A percentile compares a stretch with the other conserved stretches of the same genome.
Conservation (phyloP, 495 filamentous ascomycete species). For the Tuber indicum region DNA sequence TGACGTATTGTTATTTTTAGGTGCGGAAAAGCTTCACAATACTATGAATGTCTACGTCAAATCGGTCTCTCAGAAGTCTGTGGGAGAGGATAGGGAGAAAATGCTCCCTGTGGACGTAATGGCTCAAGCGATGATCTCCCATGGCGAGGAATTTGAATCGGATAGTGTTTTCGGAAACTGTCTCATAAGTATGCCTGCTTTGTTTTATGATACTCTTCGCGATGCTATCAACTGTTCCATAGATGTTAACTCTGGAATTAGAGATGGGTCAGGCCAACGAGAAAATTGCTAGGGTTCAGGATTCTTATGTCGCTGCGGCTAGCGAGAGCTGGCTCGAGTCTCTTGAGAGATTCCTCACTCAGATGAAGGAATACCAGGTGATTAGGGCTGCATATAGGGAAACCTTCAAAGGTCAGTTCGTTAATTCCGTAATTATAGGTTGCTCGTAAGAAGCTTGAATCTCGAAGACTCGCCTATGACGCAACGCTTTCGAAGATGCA, state of each 20-base stretch:
- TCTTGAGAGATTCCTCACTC: slow-evolving; percentile 76
- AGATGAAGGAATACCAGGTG: slow-evolving; percentile 98
- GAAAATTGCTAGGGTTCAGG: slow-evolving; percentile 77
- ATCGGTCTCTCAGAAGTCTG: slow-evolving; percentile 76
- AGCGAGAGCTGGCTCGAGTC: slow-evolving; percentile 88
- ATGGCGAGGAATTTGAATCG: slow-evolving; percentile 88
- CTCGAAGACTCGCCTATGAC: slow-evolving; percentile 83
- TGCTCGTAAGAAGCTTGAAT: slow-evolving; percentile 92
- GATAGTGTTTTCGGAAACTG: slow-evolving; percentile 92
- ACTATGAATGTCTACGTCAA: slow-evolving; percentile 88
- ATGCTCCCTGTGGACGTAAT: slow-evolving; percentile 71
- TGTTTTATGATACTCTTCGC: background rate
- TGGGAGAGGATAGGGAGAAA: slow-evolving; percentile 72
- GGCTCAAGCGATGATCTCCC: slow-evolving; percentile 78
- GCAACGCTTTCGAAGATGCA: slow-evolving; percentile 85
- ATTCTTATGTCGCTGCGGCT: slow-evolving; percentile 72
- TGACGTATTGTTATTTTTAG: slow-evolving; percentile 45
- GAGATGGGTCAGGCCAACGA: slow-evolving; percentile 82
- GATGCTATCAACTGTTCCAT: background rate
- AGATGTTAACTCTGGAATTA: slow-evolving; percentile 38
- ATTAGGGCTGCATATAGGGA: slow-evolving; percentile 14
- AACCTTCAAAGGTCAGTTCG: background rate
- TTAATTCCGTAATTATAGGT: slow-evolving; percentile 46
- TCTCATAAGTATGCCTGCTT: slow-evolving; percentile 59
- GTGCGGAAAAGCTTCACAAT: slow-evolving; percentile 84